Percentiles rank a stretch among this genome's conserved stretches.
Conservation (phyloP, 1,284 basidiomycete species). For the Heterobasidion annosum region DNA sequence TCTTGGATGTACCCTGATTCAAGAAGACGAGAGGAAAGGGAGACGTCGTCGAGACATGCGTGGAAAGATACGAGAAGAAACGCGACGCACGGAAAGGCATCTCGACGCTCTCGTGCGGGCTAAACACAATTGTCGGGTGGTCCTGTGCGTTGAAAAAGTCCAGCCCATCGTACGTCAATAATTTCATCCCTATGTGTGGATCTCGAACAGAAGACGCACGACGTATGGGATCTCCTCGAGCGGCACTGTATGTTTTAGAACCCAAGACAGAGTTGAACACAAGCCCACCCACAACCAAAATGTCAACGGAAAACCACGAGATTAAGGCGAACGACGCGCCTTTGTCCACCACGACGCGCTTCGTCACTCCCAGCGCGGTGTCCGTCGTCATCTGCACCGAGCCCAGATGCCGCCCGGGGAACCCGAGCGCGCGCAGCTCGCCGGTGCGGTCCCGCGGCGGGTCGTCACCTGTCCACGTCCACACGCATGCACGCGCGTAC, state of each 20-base stretch:
- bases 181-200: no score
- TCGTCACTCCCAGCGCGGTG: conserved; percentile 91
- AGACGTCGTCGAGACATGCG: neutral
- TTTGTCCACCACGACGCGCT: conserved; percentile 76
- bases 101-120: conserved; percentile 78
- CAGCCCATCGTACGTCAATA: neutral
- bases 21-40: neutral
- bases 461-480: conserved; percentile 61
- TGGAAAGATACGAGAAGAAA: no score
- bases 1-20: conserved; percentile 52
- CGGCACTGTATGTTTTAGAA: conserved; percentile 30
- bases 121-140: conserved; percentile 83
- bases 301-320: conserved; percentile 27
- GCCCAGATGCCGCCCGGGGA: conserved; percentile 78
- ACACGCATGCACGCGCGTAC: neutral
- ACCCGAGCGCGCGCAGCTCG: conserved; percentile 81
- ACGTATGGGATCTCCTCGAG: conserved; percentile 69
- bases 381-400: conserved; percentile 97
- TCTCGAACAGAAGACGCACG: conserved; percentile 25
- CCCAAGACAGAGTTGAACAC: neutral
- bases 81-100: conserved; percentile 81
- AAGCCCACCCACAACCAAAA: no score
- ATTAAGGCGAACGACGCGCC: conserved; percentile 18
- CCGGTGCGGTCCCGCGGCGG: conserved; percentile 85
- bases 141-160: conserved; percentile 37